Evolutionary conservation across 495 filamentous ascomycete species (phyloP).

Genomic region (Penicillium arizonense): DNA sequence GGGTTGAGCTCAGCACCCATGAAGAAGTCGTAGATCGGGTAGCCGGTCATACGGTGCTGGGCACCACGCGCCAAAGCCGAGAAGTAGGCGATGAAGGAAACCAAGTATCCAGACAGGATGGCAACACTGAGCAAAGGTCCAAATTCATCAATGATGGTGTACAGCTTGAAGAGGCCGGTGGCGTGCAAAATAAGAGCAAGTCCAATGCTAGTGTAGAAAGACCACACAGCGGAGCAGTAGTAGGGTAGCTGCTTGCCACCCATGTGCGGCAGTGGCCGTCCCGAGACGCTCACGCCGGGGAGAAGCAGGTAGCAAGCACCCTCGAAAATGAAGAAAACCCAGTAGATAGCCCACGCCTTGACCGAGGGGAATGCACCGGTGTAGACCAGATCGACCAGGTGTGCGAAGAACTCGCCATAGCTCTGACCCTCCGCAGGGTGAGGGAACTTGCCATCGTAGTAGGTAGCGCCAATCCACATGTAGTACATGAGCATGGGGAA

Average conservation of each 20-base stretch:
- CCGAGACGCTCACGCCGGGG: conserved; percentile 78
- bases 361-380: conserved; percentile 76
- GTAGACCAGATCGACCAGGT: conserved; percentile 68
- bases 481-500: conserved; percentile 97
- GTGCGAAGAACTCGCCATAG: conserved; percentile 61
- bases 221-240: conserved; percentile 86
- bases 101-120: conserved; percentile 81
- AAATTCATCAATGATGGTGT: conserved; percentile 94
- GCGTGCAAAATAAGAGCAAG: conserved; percentile 69
- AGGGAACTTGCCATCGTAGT: conserved; percentile 83
- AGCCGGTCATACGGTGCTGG: conserved; percentile 88
- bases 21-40: conserved; percentile 95
- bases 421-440: conserved; percentile 62
- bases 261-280: conserved; percentile 81
- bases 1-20: conserved; percentile 99
- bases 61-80: conserved; percentile 77
- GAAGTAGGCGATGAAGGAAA: conserved; percentile 79
- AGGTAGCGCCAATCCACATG: conserved; percentile 95
- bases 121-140: conserved; percentile 86
- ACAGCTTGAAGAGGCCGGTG: conserved; percentile 81
- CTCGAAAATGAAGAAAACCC: conserved; percentile 85
- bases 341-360: conserved; percentile 89
- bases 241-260: conserved; percentile 83
- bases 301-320: conserved; percentile 75
- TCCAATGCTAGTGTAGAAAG: conserved; percentile 81